Evolutionary conservation across 148 eudicot species (phyloP).

Genomic region (Pharnaceum exiguum): DNA sequence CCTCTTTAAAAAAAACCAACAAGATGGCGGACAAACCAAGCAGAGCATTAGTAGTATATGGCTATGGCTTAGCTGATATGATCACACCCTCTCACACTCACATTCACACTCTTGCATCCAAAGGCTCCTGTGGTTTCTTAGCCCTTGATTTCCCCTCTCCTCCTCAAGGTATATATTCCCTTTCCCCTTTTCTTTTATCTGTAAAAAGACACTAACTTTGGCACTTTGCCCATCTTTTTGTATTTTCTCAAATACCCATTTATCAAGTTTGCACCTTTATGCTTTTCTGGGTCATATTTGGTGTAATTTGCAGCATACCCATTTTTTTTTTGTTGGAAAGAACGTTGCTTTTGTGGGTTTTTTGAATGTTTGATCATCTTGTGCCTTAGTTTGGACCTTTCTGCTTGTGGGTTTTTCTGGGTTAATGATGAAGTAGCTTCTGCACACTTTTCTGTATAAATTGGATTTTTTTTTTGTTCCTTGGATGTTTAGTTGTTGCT

Average conservation of each 20-base stretch:
- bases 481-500: not conserved
- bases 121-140: slow-evolving; percentile 63
- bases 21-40: slow-evolving; percentile 94
- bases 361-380: slow-evolving; percentile 4
- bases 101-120: slow-evolving; percentile 61
- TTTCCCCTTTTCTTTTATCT: not conserved
- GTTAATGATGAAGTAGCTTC: not conserved
- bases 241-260: not conserved
- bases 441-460: not conserved
- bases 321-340: not conserved
- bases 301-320: too few species aligned
- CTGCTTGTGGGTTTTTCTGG: slow-evolving; percentile 16
- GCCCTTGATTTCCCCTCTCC: slow-evolving; percentile 61
- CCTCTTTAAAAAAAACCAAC: not conserved
- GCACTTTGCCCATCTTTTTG: not conserved
- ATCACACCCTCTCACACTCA: slow-evolving; percentile 50
- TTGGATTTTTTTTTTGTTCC: not conserved
- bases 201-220: too few species aligned
- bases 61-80: slow-evolving; percentile 64
- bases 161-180: slow-evolving; percentile 40
- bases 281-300: too few species aligned
- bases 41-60: slow-evolving; percentile 69
- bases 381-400: not conserved
- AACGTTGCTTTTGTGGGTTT: not conserved
- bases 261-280: too few species aligned